These are phyloP conservation scores for Skeletonema menzelii DNA, from an alignment of 108 stramenopile species.

Conservation along the genomic window DNA sequence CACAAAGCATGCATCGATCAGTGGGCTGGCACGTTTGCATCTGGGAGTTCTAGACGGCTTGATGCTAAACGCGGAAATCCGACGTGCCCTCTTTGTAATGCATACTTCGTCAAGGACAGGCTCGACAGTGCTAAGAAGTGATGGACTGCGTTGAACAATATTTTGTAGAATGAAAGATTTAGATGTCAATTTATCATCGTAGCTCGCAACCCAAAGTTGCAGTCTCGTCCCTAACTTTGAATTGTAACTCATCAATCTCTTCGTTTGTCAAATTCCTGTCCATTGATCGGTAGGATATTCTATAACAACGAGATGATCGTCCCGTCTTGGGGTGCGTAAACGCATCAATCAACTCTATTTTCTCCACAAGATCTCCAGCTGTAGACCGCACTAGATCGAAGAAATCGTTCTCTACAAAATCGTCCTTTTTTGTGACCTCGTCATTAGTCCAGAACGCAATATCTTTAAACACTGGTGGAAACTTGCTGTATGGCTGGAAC, in stretches of 20 bases:
- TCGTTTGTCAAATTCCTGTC: slow-evolving; percentile 95
- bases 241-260: slow-evolving; percentile 94
- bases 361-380: slow-evolving; percentile 95
- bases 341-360: slow-evolving; percentile 85
- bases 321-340: slow-evolving; percentile 94
- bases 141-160: background rate
- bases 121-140: background rate
- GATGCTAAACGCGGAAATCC: slow-evolving; percentile 39
- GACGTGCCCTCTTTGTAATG: slow-evolving; percentile 61
- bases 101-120: slow-evolving; percentile 1
- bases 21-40: slow-evolving; percentile 58
- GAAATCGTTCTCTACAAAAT: slow-evolving; percentile 89
- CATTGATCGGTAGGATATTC: slow-evolving; percentile 96
- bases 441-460: slow-evolving; percentile 85
- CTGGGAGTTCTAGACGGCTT: slow-evolving; percentile 13
- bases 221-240: slow-evolving; percentile 51
- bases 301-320: slow-evolving; percentile 80
- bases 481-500: slow-evolving; percentile 94
- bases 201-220: slow-evolving; percentile 27
- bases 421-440: slow-evolving; percentile 1
- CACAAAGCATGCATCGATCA: slow-evolving; percentile 58
- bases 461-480: slow-evolving; percentile 94
- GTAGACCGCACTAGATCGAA: slow-evolving; percentile 86
- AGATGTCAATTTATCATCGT: slow-evolving; percentile 1
- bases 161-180: background rate